A percentile compares a stretch with the other conserved stretches of the same genome.
Conservation (phyloP, 768 basidiomycete species). For the Trametes coccinea region DNA sequence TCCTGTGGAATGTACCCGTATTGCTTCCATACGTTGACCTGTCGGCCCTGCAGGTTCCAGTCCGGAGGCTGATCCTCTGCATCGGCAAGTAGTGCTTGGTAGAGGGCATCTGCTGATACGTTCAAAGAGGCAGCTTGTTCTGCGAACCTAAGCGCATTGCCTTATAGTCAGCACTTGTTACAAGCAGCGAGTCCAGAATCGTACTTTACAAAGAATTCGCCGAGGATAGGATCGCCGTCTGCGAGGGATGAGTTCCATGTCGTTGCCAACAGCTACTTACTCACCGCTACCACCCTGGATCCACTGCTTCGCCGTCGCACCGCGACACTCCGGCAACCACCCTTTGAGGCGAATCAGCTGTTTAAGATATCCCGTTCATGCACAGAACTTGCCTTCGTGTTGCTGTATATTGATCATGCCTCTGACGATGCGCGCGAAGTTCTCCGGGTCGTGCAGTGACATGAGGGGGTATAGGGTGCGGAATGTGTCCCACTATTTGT, state of each 20-base stretch:
- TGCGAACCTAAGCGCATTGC: conserved; percentile 43
- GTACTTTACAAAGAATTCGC: conserved; percentile 68
- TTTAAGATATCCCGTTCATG: too few relatives aligned
- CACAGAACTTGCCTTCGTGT: conserved; percentile 49
- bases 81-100: conserved; percentile 57
- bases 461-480: conserved; percentile 62
- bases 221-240: conserved; percentile 67
- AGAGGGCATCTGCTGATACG: conserved; percentile 51
- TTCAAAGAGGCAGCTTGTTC: conserved; percentile 47
- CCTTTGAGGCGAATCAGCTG: conserved; percentile 35
- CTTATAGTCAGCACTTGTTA: too few relatives aligned
- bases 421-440: conserved; percentile 59
- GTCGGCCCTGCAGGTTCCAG: conserved; percentile 64
- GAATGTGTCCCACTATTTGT: conserved; percentile 61
- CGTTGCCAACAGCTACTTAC: conserved; percentile 25
- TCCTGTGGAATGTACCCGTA: conserved; percentile 40
- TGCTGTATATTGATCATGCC: conserved; percentile 69
- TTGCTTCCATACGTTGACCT: conserved; percentile 56
- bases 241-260: neutral
- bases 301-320: conserved; percentile 50
- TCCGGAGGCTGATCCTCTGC: conserved; percentile 58
- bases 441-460: conserved; percentile 62
- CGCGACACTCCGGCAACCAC: conserved; percentile 68
- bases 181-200: conserved; percentile 6
- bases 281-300: conserved; percentile 66